Base-by-base conservation (phyloP, 768 basidiomycete species). In the Mycena alexandri region DNA sequence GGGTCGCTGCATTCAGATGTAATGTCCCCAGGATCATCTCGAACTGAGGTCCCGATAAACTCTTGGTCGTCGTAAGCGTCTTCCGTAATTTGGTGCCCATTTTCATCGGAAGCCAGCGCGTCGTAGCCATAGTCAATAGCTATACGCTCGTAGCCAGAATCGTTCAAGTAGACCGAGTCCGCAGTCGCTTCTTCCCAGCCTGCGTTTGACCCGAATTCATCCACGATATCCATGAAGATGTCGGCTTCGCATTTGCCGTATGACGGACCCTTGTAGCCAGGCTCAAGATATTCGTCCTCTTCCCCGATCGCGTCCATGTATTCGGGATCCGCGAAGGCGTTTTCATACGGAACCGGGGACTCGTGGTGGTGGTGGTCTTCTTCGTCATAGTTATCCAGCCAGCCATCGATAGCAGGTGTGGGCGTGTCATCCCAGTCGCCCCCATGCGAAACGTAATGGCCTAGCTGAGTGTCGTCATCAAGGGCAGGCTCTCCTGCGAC, bases 281-380 rank as follows among this genome's bases (percentile, higher is more conserved):
- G 42, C 42, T 42, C 59, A 7, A 43, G 17, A 44, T 48, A 60
- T 60, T 34, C 58, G 36, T 44, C 38, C 6, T 33, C 55, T 10
- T 52, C 47, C 54, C 21, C 66, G 22, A 41, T 22, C 21, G 33
- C 10, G 11, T 67, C 56, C 21, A 62, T 33, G 61, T 50, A 53
- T 55, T 34, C 61, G 12, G 51, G n/a, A 29, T 56, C 24, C 10
- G 13, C 54, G 17, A 36, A 36, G 3, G 22, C 17, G 36, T 44
- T 22, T 53, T 54, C 61, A 21, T 56, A 61, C 21, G 50, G 54
- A 17, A 38, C 48, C 19, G 41, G 3, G 47, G 34, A 61, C 12
- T 65, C 63, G 25, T 70, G 64, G 22, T 64, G 44, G 25, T 70
- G 64, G 29, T 64, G 47, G 22, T 51, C 60, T 29, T 43, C 60